Conservation (phyloP, 176 grass and related monocot species). For the Puccinellia tenuiflora region DNA sequence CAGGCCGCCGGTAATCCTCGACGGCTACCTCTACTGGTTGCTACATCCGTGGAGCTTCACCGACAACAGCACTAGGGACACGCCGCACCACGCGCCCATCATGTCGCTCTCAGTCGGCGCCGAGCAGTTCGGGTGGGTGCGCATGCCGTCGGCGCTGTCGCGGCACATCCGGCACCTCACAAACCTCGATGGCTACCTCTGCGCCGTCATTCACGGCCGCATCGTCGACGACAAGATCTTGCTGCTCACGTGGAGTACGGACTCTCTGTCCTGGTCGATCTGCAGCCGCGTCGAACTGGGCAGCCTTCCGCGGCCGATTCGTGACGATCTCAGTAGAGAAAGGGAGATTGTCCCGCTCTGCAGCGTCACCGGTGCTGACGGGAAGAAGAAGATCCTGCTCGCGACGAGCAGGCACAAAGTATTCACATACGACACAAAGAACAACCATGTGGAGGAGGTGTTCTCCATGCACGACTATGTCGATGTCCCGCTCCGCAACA, state of each 20-base stretch:
- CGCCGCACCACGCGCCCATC: background rate
- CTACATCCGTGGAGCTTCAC: background rate
- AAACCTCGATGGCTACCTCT: background rate
- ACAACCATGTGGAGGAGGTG: background rate
- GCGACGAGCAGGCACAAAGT: background rate
- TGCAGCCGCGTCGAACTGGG: background rate
- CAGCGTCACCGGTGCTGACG: background rate
- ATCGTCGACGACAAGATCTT: background rate
- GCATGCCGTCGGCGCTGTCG: background rate
- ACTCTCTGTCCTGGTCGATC: background rate
- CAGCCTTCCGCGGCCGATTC: background rate
- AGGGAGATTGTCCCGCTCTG: background rate
- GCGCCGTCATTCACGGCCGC: background rate
- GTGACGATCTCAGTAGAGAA: background rate
- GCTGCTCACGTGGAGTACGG: background rate
- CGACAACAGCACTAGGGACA: background rate
- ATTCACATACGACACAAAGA: background rate
- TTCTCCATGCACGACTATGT: background rate
- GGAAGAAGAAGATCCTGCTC: background rate
- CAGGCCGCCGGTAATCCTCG: background rate
- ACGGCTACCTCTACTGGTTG: background rate
- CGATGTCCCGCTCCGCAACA: background rate
- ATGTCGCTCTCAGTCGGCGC: background rate
- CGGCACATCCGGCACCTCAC: background rate
- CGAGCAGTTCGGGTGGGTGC: background rate